Evolutionary conservation across 345 rosid species (phyloP).

Genomic region (Eucalyptus grandis): DNA sequence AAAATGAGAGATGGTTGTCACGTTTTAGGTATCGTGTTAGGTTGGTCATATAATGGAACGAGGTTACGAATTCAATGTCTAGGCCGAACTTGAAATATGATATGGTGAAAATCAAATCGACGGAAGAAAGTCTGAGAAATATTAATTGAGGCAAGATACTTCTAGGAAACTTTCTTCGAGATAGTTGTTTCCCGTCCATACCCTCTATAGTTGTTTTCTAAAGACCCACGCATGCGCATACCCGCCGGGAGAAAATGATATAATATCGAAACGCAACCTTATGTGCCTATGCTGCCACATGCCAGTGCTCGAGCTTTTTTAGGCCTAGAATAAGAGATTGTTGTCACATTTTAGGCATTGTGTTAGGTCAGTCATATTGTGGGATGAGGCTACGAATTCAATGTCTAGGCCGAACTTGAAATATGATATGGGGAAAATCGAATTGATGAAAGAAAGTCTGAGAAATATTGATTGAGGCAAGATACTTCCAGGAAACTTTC

Average conservation of each 20-base stretch:
- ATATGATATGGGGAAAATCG: too few species aligned
- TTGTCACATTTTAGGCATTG: fast-evolving
- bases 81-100: too few species aligned
- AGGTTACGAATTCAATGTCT: not conserved
- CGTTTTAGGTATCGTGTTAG: not conserved
- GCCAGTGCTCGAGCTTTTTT: not conserved
- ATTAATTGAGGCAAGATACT: too few species aligned
- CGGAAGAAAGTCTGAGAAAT: too few species aligned
- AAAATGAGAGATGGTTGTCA: not conserved
- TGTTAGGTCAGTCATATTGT: not conserved
- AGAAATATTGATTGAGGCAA: too few species aligned
- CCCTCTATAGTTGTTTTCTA: not conserved
- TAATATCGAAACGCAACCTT: not conserved
- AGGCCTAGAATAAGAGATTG: not conserved
- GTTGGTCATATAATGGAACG: not conserved
- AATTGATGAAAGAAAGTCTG: fast-evolving
- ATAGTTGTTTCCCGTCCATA: too few species aligned
- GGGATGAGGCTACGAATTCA: fast-evolving
- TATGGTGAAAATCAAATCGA: too few species aligned
- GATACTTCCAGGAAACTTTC: too few species aligned
- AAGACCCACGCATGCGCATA: not conserved
- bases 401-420: too few species aligned
- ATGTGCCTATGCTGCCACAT: not conserved
- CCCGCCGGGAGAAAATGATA: not conserved
- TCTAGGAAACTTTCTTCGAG: too few species aligned